Base-by-base conservation (phyloP, 163 green algal genomes). In the Prototheca cutis region DNA sequence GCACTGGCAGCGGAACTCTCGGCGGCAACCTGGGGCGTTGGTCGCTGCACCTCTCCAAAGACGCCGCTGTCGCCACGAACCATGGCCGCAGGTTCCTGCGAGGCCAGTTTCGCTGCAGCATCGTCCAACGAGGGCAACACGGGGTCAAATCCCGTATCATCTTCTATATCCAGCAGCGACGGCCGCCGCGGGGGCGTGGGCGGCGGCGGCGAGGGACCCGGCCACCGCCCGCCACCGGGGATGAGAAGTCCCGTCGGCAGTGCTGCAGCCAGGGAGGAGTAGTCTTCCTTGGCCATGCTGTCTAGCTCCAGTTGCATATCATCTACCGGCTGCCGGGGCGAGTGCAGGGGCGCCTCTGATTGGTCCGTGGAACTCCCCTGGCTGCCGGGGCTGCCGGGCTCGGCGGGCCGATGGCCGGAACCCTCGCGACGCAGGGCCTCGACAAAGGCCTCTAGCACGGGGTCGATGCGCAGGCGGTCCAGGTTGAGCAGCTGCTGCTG, bases 401-500 rank as follows among this genome's bases (percentile, higher is more conserved):
- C 48, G 15, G 23, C 36, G 8, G 21, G 17, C 40, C 42, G 28
- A 53, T 62, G 27, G 30, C 7, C 36, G 3, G 21, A 40, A 31
- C 47, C 31, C 53, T 62, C 30, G 4, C 30, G 18, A 30, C 72
- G 60, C 34, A 83, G 72, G 24, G 62, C 36, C 6, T 56, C 54
- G 4, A 90, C 71, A 66, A 87, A 90, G 29, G 65, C 65, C 6
- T 68, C 66, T 40, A 94, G 75, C 56, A 82, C 74, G 0, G 64
- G 54, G 64, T 95, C 87, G 10, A 90, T 77, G 24, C 80, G 66
- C 25, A 95, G 73, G 3, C 63, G 65, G 62, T 92, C 83, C 8
- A 93, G 66, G 58, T 92, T 72, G 10, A 90, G 70, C 17, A 87
- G 49, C 55, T 94, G 84, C 3, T 81, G 70, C 67, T 87, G 85